Conservation (phyloP, 768 basidiomycete genomes). For the Fibroporia radiculosa region DNA sequence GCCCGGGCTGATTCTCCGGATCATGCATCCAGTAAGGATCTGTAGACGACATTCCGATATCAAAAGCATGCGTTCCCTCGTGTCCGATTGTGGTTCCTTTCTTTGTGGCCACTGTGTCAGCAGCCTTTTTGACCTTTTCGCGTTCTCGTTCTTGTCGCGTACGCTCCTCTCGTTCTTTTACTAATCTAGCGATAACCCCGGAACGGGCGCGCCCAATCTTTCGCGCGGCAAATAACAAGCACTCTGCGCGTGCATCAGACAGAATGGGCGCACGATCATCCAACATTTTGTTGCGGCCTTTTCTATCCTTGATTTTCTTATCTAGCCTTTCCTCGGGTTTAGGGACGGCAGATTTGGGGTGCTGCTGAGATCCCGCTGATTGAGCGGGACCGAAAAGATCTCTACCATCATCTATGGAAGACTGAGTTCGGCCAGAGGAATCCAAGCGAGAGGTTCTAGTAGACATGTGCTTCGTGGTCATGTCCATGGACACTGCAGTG, state of each 20-base stretch:
- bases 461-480: too few relatives aligned
- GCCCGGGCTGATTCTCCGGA: not conserved
- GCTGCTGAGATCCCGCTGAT: too few relatives aligned
- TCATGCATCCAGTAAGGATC: not conserved
- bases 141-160: constrained; percentile 31
- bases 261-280: constrained; percentile 27
- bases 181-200: constrained; percentile 44
- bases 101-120: not conserved
- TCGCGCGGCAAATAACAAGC: constrained; percentile 64
- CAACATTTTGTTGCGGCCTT: constrained; percentile 8
- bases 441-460: too few relatives aligned
- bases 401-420: not conserved
- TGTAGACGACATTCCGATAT: too few relatives aligned
- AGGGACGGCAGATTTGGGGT: not conserved
- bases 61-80: not conserved
- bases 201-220: constrained; percentile 58
- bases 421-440: too few relatives aligned
- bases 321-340: constrained; percentile 1
- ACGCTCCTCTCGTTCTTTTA: constrained; percentile 22
- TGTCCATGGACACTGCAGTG: too few relatives aligned
- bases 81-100: not conserved
- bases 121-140: constrained; percentile 5
- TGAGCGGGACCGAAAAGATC: too few relatives aligned
- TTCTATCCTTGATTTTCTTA: constrained; percentile 16
- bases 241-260: constrained; percentile 65